phyloP scores from a whole-genome alignment of 1,284 basidiomycete genomes.

The Tausonia pullulans region DNA sequence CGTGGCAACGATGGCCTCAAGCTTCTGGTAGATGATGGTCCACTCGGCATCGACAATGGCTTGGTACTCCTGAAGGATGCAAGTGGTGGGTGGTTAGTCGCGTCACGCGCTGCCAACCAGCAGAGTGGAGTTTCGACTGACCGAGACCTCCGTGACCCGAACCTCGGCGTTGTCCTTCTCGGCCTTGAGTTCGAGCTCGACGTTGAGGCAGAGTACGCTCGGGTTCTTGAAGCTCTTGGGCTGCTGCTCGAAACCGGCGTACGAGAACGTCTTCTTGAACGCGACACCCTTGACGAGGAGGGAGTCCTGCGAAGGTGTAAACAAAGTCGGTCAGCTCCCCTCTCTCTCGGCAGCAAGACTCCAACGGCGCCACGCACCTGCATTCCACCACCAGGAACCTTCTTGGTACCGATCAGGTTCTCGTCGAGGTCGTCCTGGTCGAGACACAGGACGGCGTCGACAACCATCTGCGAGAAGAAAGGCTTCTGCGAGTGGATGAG shows the following conservation, averaged over 20 bases:
- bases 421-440: slow-evolving; percentile 93
- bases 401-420: slow-evolving; percentile 95
- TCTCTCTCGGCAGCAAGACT: background rate
- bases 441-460: slow-evolving; percentile 85
- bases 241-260: slow-evolving; percentile 98
- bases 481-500: slow-evolving; percentile 98
- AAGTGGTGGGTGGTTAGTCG: background rate
- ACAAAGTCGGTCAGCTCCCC: background rate
- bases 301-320: slow-evolving; percentile 51
- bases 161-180: slow-evolving; percentile 99
- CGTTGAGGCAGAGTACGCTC: slow-evolving; percentile 87
- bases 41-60: slow-evolving; percentile 99
- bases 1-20: slow-evolving; percentile 90
- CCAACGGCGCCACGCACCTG: slow-evolving; percentile 37
- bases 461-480: slow-evolving; percentile 98
- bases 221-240: slow-evolving; percentile 87
- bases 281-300: slow-evolving; percentile 79
- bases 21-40: slow-evolving; percentile 98
- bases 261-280: slow-evolving; percentile 99
- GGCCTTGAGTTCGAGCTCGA: slow-evolving; percentile 97
- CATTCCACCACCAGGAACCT: slow-evolving; percentile 97
- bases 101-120: background rate
- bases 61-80: slow-evolving; percentile 62
- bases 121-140: slow-evolving; percentile 15
- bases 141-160: slow-evolving; percentile 82